A percentile compares a stretch with the other conserved stretches of the same genome.
Conservation (phyloP, 208 protist genomes). For the Acanthamoeba lugdunensis region DNA sequence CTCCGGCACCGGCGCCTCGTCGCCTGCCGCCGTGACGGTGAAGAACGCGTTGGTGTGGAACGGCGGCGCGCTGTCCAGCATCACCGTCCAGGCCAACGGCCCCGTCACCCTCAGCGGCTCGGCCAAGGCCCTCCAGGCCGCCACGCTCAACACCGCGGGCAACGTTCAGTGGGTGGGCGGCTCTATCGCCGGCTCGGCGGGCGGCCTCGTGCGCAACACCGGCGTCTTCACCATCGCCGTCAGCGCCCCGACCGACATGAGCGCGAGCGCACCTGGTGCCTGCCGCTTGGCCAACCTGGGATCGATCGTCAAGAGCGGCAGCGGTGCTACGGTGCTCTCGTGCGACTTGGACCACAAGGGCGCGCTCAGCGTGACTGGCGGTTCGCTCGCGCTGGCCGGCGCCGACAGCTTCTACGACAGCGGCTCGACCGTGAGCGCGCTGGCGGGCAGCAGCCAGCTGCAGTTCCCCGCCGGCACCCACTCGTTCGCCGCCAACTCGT, state of each 20-base stretch:
- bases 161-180: not conserved
- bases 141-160: not conserved
- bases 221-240: slow-evolving; percentile 25
- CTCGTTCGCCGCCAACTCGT: slow-evolving; percentile 10
- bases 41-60: slow-evolving; percentile 33
- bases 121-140: slow-evolving; percentile 38
- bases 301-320: slow-evolving; percentile 43
- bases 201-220: slow-evolving; percentile 29
- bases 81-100: slow-evolving; percentile 16
- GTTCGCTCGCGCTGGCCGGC: slow-evolving; percentile 47
- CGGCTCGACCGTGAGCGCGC: not conserved
- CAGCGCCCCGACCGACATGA: not conserved
- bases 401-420: slow-evolving; percentile 36
- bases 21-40: not conserved
- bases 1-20: not conserved
- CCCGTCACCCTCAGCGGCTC: slow-evolving; percentile 10
- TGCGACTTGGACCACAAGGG: slow-evolving; percentile 64
- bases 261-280: not conserved
- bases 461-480: not conserved
- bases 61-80: slow-evolving; percentile 20
- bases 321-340: not conserved
- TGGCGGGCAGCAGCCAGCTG: slow-evolving; percentile 7
- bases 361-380: not conserved
- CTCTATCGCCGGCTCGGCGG: not conserved
- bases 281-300: slow-evolving; percentile 43